Conservation (phyloP, 2,329 filamentous ascomycete genomes). For the Ceratocystis ficicola region DNA sequence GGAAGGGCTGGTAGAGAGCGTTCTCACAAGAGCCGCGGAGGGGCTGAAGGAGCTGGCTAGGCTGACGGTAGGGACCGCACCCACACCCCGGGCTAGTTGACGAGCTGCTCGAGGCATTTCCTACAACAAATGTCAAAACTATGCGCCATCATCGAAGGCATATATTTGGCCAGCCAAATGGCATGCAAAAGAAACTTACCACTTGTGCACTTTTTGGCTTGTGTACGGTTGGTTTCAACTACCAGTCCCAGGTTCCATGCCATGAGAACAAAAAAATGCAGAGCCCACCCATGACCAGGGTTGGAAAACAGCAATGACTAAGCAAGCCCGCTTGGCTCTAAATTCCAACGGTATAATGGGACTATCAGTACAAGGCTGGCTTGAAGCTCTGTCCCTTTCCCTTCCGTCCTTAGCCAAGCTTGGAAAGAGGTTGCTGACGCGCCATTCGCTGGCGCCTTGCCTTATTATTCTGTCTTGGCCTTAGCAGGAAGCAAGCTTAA, state of each 20-base stretch:
- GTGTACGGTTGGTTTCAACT: neutral
- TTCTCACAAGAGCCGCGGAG: conserved; percentile 6
- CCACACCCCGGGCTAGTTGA: conserved; percentile 17
- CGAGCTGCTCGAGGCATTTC: conserved; percentile 21
- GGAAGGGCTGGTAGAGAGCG: conserved; percentile 11
- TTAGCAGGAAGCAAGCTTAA: conserved; percentile 5
- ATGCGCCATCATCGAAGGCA: neutral
- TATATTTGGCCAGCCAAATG: neutral
- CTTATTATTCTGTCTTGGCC: neutral
- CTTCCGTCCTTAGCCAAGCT: neutral
- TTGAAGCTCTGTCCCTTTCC: neutral
- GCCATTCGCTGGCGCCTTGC: conserved; percentile 15
- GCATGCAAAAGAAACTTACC: neutral
- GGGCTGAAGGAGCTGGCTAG: conserved; percentile 3
- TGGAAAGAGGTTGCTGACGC: conserved; percentile 4
- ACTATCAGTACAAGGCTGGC: neutral
- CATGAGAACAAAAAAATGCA: conserved; percentile 1
- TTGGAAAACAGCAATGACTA: neutral
- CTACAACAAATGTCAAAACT: neutral
- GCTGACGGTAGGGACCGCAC: neutral
- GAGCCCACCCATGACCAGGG: neutral
- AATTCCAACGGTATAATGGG: neutral
- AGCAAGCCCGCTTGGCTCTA: neutral
- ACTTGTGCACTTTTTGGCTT: neutral
- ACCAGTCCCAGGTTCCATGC: neutral